Conservation (phyloP, 352 stramenopile genomes). For the Globisporangium camurandrum region DNA sequence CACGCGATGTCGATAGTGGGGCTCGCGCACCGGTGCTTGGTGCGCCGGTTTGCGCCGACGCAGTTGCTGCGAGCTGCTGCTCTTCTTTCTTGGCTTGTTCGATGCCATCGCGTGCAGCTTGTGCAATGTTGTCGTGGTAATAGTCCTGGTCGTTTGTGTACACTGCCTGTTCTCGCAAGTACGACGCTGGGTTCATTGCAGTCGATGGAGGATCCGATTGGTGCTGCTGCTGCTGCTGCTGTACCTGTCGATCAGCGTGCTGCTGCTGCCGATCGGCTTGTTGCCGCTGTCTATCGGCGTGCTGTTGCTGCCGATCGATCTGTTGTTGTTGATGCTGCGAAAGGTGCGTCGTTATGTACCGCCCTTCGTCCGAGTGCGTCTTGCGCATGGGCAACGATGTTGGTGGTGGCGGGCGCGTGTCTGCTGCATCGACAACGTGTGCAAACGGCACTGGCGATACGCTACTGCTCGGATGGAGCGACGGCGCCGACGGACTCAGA, state of each 20-base stretch:
- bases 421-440: background rate
- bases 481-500: slow-evolving; percentile 38
- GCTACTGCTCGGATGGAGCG: slow-evolving; percentile 10
- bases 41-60: background rate
- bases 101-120: slow-evolving; percentile 8
- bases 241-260: background rate
- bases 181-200: slow-evolving; percentile 5
- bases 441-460: slow-evolving; percentile 5
- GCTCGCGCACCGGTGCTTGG: background rate
- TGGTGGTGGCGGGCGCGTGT: background rate
- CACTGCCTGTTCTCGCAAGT: slow-evolving; percentile 8
- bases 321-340: slow-evolving; percentile 1
- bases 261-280: background rate
- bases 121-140: slow-evolving; percentile 6
- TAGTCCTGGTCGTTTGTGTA: slow-evolving; percentile 9
- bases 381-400: slow-evolving; percentile 6
- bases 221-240: background rate
- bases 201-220: background rate
- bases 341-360: slow-evolving; percentile 7
- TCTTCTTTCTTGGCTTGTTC: slow-evolving; percentile 7
- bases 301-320: background rate
- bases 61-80: background rate
- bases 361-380: slow-evolving; percentile 12
- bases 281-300: background rate
- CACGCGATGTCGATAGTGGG: background rate